Conservation (phyloP, 257 asterid species). For the Voacanga thouarsii region DNA sequence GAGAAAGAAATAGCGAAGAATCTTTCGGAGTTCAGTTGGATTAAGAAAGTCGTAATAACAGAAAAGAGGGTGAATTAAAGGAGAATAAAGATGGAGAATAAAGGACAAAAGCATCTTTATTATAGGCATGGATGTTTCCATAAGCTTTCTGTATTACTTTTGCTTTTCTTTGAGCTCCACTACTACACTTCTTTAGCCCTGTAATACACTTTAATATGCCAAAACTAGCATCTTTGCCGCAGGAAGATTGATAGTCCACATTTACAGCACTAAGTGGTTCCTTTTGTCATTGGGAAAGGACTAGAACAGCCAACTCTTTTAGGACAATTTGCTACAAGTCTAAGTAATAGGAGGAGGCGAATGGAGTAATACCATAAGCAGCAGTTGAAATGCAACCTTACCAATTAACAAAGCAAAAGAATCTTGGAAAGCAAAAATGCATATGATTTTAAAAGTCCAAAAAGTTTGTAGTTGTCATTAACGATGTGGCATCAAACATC, state of each 20-base stretch:
- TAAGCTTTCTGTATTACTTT: conserved; percentile 35
- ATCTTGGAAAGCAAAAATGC: conserved; percentile 28
- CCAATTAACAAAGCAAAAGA: conserved; percentile 26
- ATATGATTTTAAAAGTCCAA: conserved; percentile 16
- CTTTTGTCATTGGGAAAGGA: background rate
- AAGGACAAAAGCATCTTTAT: conserved; percentile 44
- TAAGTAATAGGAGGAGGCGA: background rate
- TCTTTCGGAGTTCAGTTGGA: background rate
- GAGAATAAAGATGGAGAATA: conserved; percentile 49
- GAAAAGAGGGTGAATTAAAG: conserved; percentile 20
- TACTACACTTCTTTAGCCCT: conserved; percentile 10
- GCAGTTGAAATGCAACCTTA: conserved; percentile 10
- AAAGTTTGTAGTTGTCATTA: conserved; percentile 45
- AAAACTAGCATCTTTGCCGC: background rate
- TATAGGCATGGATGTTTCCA: conserved; percentile 16
- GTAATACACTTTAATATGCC: conserved; percentile 4
- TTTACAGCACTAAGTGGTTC: background rate
- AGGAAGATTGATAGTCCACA: background rate
- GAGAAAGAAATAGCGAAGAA: background rate
- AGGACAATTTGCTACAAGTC: background rate
- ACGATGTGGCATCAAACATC: conserved; percentile 31
- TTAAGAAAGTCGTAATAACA: conserved; percentile 9
- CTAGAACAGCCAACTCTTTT: background rate
- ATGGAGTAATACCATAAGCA: background rate
- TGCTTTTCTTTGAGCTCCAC: conserved; percentile 12